Evolutionary conservation across 441 rosid genomes (phyloP).

Genomic region (Codiaeum variegatum): DNA sequence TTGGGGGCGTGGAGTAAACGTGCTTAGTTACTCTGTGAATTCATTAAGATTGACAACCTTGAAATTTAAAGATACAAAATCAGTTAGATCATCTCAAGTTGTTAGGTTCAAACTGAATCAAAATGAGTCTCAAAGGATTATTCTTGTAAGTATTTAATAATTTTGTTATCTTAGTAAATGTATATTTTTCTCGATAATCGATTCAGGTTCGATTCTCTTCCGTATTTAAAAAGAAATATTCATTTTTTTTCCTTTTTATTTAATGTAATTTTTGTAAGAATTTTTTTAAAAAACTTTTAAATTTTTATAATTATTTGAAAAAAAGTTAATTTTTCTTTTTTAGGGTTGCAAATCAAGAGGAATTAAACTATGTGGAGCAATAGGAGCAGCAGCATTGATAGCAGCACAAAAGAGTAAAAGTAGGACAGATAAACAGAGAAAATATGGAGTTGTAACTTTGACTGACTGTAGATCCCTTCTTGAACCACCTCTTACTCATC

Average conservation of each 20-base stretch:
- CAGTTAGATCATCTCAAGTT: conserved; percentile 36
- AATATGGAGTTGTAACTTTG: conserved; percentile 43
- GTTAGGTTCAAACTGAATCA: conserved; percentile 34
- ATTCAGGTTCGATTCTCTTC: too few species aligned
- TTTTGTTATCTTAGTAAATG: too few species aligned
- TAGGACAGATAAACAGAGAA: conserved; percentile 22
- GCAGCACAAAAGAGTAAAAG: conserved; percentile 29
- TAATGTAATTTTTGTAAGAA: too few species aligned
- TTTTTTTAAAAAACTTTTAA: too few species aligned
- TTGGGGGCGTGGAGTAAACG: conserved; percentile 49
- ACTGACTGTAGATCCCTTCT: conserved; percentile 45
- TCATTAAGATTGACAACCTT: conserved; percentile 36
- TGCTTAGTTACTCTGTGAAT: conserved; percentile 47
- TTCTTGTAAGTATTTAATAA: conserved; percentile 29
- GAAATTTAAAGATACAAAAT: conserved; percentile 32
- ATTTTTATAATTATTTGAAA: too few species aligned
- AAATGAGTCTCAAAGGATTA: conserved; percentile 34
- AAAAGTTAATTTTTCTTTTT: background rate
- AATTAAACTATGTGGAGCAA: conserved; percentile 41
- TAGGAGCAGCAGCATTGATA: conserved; percentile 43
- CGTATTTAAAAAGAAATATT: too few species aligned
- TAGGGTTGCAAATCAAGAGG: conserved; percentile 44
- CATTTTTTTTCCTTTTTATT: too few species aligned
- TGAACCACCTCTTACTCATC: conserved; percentile 36
- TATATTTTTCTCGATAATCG: too few species aligned